Base-by-base conservation (phyloP, 345 rosid species). In the Citrus maxima region DNA sequence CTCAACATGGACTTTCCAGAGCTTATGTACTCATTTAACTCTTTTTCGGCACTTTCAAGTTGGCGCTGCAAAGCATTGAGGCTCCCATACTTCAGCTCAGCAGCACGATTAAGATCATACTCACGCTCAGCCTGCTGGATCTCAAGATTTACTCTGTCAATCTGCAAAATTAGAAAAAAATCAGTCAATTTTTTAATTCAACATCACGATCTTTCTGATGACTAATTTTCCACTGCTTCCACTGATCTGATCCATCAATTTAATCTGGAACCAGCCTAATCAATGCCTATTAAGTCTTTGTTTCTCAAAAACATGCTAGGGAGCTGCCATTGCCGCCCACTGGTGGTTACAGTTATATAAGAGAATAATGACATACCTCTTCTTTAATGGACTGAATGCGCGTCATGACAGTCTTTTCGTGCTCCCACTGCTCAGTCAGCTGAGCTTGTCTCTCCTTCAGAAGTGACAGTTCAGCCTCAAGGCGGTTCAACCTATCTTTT, bases 51-150 rank as follows among this genome's bases (percentile, higher is more conserved):
- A 79, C 46, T 83, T 73, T 74, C 88, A 80, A 97, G 95, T 74
- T 94, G 98, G 35, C 92, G 92, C 84, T 94, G 98, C 87, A 97
- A 80, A 9, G 98, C 76, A 85, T 92, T 97, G 74, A 97, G 82
- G 88, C 97, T 97, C 49, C 98, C 98, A 59, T 94, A 97, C 77
- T 97, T 97, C 75, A 97, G 88, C 84, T 94, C 98, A 62, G 99
- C 99, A 61, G 98, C 99, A 70, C 99, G 97, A 87, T 94, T 94
- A 9, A 97, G 97, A 86, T 97, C 98, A 76, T 97, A 97, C 80
- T 97, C 99, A 35, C 98, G 91, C 82, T 97, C 99, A 21, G 99
- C 98, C 77, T 94, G 98, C 88, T 94, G 99, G 83, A 97, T 93
- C 89, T 94, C 99, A 37, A 94, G 87, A 82, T 93, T 97, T 46